Percentiles rank a stretch among this genome's conserved stretches.
These are phyloP conservation scores for Vitis rupestris DNA, from an alignment of 164 flowering plant genomes.

Conservation along the genomic window DNA sequence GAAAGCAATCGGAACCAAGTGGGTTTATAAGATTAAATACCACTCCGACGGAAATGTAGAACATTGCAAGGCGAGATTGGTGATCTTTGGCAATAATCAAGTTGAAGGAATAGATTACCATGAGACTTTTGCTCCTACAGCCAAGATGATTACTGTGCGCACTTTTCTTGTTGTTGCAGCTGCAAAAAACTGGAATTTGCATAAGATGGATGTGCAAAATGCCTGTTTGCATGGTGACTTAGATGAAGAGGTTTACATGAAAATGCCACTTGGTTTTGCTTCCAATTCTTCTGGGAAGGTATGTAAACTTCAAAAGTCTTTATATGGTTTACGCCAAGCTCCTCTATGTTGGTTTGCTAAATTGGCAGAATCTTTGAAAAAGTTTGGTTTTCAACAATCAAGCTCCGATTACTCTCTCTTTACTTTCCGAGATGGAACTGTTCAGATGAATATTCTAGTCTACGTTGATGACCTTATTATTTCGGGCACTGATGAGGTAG, in stretches of 20 bases:
- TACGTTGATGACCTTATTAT: constrained; percentile 14
- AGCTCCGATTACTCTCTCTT: constrained; percentile 14
- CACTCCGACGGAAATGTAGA: not conserved
- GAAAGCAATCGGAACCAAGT: not conserved
- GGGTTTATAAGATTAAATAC: constrained; percentile 4
- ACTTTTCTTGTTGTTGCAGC: constrained; percentile 6
- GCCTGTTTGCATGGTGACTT: constrained; percentile 6
- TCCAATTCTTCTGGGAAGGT: not conserved
- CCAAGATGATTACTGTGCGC: constrained; percentile 5
- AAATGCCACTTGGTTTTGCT: not conserved
- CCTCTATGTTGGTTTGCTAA: not conserved
- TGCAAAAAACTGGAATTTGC: not conserved
- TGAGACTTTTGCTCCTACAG: constrained; percentile 4
- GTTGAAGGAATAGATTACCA: constrained; percentile 2
- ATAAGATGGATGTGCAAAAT: constrained; percentile 11
- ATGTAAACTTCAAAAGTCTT: constrained; percentile 1
- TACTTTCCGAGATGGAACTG: not conserved
- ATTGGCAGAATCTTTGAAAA: not conserved
- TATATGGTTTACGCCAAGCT: constrained; percentile 1
- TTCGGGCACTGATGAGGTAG: not conserved
- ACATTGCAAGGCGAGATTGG: not conserved
- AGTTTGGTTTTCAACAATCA: not conserved
- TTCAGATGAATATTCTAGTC: not conserved
- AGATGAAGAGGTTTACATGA: not conserved
- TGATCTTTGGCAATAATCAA: not conserved